A percentile compares a stretch with the other conserved stretches of the same genome.
These are phyloP conservation scores for Neofusicoccum sp. DNA, from an alignment of 2,329 filamentous ascomycete species.

Conservation along the genomic window DNA sequence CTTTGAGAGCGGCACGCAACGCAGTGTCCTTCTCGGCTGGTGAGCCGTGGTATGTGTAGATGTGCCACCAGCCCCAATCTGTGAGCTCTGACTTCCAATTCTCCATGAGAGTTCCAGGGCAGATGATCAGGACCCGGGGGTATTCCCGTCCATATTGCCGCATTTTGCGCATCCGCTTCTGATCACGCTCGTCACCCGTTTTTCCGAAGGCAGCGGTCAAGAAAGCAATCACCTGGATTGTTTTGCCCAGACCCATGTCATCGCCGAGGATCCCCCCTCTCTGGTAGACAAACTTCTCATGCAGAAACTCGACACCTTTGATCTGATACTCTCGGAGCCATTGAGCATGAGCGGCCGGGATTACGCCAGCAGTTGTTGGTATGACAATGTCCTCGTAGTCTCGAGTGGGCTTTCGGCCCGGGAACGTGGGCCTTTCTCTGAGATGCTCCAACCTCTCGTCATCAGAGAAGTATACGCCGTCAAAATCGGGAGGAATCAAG, in stretches of 20 bases:
- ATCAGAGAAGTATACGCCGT: conserved; percentile 75
- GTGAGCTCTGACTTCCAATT: conserved; percentile 90
- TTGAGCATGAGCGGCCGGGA: conserved; percentile 87
- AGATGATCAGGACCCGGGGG: conserved; percentile 80
- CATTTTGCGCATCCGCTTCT: conserved; percentile 85
- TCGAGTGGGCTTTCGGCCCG: conserved; percentile 63
- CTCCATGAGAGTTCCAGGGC: conserved; percentile 81
- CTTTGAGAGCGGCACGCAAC: conserved; percentile 71
- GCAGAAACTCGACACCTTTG: conserved; percentile 80
- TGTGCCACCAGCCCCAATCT: conserved; percentile 95
- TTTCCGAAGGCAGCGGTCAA: conserved; percentile 92
- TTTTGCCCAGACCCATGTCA: conserved; percentile 98
- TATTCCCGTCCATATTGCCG: conserved; percentile 65
- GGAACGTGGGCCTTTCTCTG: conserved; percentile 71
- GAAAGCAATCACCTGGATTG: conserved; percentile 93
- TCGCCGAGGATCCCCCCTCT: conserved; percentile 89
- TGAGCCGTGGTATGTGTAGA: conserved; percentile 77
- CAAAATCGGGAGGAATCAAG: conserved; percentile 75
- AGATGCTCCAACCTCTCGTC: conserved; percentile 64
- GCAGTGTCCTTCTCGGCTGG: conserved; percentile 67
- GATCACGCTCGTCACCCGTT: conserved; percentile 83
- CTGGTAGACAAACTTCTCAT: conserved; percentile 88
- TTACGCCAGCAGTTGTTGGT: conserved; percentile 73
- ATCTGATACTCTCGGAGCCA: conserved; percentile 93
- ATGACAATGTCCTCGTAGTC: conserved; percentile 76